A percentile compares a stretch with the other conserved stretches of the same genome.
These are phyloP conservation scores for Amanita thiersii DNA, from an alignment of 768 basidiomycete genomes.

Conservation along the genomic window DNA sequence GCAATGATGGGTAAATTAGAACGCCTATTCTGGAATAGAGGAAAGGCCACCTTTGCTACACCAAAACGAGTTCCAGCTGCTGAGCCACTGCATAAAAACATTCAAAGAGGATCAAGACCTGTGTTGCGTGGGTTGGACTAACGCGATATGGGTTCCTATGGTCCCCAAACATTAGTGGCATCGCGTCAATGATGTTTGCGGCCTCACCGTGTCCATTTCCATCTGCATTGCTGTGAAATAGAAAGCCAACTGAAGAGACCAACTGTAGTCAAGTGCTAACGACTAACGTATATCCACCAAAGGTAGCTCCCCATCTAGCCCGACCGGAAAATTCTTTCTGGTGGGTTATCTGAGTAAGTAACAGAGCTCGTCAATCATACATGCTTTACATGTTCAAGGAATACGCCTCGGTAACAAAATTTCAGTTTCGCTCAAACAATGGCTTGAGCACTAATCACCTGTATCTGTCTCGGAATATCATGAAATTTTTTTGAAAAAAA, in stretches of 20 bases:
- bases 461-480: conserved; percentile 7
- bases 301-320: conserved; percentile 16
- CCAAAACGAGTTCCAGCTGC: too few species aligned
- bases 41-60: too few species aligned
- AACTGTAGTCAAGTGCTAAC: too few species aligned
- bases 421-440: neutral
- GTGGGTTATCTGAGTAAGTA: neutral
- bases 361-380: too few species aligned
- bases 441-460: conserved; percentile 4
- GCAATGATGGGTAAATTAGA: too few species aligned
- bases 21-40: too few species aligned
- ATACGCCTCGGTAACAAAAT: neutral
- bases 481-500: too few species aligned
- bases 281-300: conserved; percentile 15
- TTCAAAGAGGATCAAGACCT: too few species aligned
- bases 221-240: conserved; percentile 10
- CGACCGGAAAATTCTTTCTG: conserved; percentile 15
- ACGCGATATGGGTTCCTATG: conserved; percentile 12
- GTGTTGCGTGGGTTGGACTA: too few species aligned
- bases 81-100: too few species aligned
- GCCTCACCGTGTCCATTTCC: conserved; percentile 13
- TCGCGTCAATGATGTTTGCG: neutral
- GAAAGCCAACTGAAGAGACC: neutral
- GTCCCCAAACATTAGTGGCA: neutral
- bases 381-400: conserved; percentile 9